Base-by-base conservation (phyloP, 805 yeast species). In the Limtongozyma cylindracea region DNA sequence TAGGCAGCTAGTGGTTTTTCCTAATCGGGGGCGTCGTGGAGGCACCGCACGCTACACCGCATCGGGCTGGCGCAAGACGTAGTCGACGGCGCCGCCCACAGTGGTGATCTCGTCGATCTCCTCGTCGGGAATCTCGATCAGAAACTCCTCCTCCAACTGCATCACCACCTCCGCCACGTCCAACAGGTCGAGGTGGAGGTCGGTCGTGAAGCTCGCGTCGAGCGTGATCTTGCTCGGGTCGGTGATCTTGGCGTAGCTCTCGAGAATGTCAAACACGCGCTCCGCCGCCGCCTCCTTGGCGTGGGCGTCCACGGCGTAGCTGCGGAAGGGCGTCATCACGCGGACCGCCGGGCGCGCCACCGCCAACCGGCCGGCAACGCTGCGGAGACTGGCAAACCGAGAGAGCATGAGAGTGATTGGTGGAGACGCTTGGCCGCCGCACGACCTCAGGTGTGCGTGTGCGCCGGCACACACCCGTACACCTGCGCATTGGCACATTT, bases 241-340 rank as follows among this genome's bases (percentile, higher is more conserved):
- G 19, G 51, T 52, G 11, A 61, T 53, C 37, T 66, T 67, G 31
- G 59, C 68, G 43, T 59, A 67, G 6, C 70, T 64, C 41, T 67
- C 73, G 29, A 68, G 50, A 34, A 68, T 45, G 35, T 67, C 74
- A 24, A 64, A 37, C 24, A 68, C 50, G 49, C 78, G 56, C 33
- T 63, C 70, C 23, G 49, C 49, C 24, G 70, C 62, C 18, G 59
- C 39, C n/a, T 67, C 74, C 39, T 57, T 61, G 20, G 72, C 61
- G 32, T 68, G 49, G 15, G 57, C 53, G 14, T n/a, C n/a, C n/a
- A n/a, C n/a, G n/a, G n/a, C n/a, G n/a, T n/a, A n/a, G n/a, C n/a
- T n/a, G n/a, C n/a, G n/a, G n/a, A n/a, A n/a, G n/a, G n/a, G n/a
- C n/a, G n/a, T n/a, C n/a, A n/a, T n/a, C n/a, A n/a, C n/a, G n/a